Percentiles rank a stretch among this genome's conserved stretches.
Conservation (phyloP, 768 basidiomycete species). For the Arthromyces matolae region DNA sequence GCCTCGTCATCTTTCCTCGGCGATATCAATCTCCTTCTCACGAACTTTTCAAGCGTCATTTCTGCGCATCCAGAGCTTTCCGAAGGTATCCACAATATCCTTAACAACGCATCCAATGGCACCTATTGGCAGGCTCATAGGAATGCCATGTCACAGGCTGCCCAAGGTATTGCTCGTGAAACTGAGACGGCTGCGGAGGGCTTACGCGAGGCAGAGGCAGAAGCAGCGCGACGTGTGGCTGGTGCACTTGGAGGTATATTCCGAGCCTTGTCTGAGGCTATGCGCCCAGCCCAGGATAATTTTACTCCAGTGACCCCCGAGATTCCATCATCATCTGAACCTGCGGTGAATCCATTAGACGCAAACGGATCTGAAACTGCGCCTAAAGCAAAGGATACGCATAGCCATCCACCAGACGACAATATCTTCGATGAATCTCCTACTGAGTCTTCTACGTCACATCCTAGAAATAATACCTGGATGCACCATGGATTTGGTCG, state of each 20-base stretch:
- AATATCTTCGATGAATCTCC: conserved; percentile 2
- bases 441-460: neutral
- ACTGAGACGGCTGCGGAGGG: conserved; percentile 42
- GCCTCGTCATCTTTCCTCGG: conserved; percentile 47
- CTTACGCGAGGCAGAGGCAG: conserved; percentile 53
- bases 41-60: conserved; percentile 51
- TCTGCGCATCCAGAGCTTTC: conserved; percentile 69
- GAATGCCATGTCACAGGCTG: conserved; percentile 53
- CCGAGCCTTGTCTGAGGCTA: conserved; percentile 42
- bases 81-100: conserved; percentile 61
- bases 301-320: neutral
- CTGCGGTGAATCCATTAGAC: neutral
- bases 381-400: neutral
- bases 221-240: conserved; percentile 60
- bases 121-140: conserved; percentile 69
- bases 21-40: conserved; percentile 63
- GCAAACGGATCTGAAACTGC: neutral
- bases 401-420: neutral
- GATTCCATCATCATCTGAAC: neutral
- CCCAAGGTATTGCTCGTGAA: conserved; percentile 48
- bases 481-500: conserved; percentile 8
- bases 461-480: no score
- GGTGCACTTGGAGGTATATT: conserved; percentile 61
- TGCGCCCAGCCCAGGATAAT: conserved; percentile 4
- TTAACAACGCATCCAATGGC: conserved; percentile 58